Evolutionary conservation across 1,284 basidiomycete species (phyloP).

Genomic region (Malassezia cuniculi): DNA sequence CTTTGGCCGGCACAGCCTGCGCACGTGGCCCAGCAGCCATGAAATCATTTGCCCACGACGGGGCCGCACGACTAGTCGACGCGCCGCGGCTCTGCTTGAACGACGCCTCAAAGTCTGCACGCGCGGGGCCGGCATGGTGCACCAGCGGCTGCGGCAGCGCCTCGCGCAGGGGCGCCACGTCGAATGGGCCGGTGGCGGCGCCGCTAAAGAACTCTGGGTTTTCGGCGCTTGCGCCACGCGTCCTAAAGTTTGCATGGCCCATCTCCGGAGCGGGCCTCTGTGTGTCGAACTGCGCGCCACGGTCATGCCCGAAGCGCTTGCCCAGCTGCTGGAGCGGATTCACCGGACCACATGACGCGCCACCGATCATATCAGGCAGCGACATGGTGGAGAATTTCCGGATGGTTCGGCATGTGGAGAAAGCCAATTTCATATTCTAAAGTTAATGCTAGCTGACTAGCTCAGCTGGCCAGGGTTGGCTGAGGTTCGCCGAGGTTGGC

Average conservation of each 20-base stretch:
- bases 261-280: constrained; percentile 5
- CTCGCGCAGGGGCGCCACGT: constrained; percentile 25
- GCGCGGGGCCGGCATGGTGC: constrained; percentile 5
- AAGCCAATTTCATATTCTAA: too few species aligned
- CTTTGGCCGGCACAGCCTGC: constrained; percentile 5
- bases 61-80: constrained; percentile 10
- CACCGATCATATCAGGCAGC: constrained; percentile 35
- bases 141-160: constrained; percentile 19
- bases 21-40: constrained; percentile 14
- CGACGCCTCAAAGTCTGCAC: constrained; percentile 20
- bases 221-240: constrained; percentile 5
- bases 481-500: too few species aligned
- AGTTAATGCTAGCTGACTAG: constrained; percentile 1
- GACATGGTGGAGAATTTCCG: constrained; percentile 24
- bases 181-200: constrained; percentile 19
- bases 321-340: constrained; percentile 40
- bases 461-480: background rate
- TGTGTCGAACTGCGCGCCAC: constrained; percentile 30
- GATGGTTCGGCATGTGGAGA: too few species aligned
- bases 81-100: constrained; percentile 14
- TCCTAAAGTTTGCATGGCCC: constrained; percentile 5
- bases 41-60: constrained; percentile 30
- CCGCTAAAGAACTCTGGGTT: constrained; percentile 22
- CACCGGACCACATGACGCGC: constrained; percentile 38
- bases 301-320: constrained; percentile 40